A percentile compares a stretch with the other conserved stretches of the same genome.
phyloP scores from a whole-genome alignment of 23 red algal genomes.

The Cyanidium caldarium region DNA sequence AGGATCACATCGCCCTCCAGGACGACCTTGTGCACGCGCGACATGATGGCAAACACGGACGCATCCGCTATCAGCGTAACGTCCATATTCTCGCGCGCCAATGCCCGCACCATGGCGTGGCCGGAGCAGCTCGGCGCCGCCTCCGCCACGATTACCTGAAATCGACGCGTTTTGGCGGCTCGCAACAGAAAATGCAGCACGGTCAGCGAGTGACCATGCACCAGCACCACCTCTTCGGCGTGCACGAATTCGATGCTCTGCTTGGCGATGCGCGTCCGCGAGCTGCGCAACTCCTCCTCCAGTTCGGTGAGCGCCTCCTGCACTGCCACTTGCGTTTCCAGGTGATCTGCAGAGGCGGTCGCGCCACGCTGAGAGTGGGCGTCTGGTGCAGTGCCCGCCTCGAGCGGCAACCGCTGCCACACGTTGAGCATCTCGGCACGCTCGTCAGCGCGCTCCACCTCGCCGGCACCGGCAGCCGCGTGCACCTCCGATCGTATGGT shows the following conservation, averaged over 20 bases:
- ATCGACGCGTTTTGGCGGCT: slow-evolving; percentile 21
- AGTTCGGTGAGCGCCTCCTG: not conserved
- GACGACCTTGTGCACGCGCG: slow-evolving; percentile 33
- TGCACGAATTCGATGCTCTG: slow-evolving; percentile 18
- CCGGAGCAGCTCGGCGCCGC: slow-evolving; percentile 9
- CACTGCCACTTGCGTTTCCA: no score
- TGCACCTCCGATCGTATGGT: no score
- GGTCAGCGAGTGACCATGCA: slow-evolving; percentile 9
- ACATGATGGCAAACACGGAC: slow-evolving; percentile 28
- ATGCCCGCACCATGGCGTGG: slow-evolving; percentile 3
- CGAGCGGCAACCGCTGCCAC: no score
- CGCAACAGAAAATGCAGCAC: slow-evolving; percentile 12
- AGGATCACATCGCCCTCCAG: slow-evolving; percentile 18
- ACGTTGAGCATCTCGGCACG: no score
- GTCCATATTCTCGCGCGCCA: slow-evolving; percentile 6
- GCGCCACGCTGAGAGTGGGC: no score
- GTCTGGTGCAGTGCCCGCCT: no score
- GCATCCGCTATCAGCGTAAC: slow-evolving; percentile 25
- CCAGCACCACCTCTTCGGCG: slow-evolving; percentile 20
- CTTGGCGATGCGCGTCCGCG: not conserved
- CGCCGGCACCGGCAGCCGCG: no score
- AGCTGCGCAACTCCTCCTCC: not conserved
- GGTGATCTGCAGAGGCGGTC: no score
- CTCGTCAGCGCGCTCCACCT: no score
- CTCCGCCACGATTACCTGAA: slow-evolving; percentile 30